Evolutionary conservation across 495 filamentous ascomycete species (phyloP), one percentile per base, ranked within the genome.

Genomic region (Glarea lozoyensis): DNA sequence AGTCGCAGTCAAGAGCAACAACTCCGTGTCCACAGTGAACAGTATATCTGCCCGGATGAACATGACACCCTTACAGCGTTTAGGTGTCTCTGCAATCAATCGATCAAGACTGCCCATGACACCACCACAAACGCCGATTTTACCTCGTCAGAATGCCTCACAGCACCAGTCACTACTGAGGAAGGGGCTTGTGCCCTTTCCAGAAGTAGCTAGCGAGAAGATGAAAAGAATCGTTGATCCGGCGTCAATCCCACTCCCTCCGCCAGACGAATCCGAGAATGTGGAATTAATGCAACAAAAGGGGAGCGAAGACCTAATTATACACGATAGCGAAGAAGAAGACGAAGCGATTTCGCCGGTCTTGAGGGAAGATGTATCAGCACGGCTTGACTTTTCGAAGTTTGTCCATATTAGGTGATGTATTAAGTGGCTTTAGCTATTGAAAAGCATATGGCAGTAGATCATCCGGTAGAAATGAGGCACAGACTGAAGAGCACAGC

Each of bases 251-350:
- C 54, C 50, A 1, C 37, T 55, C 1, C 48, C 55, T 13, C 12
- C 27, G 0, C 12, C 48, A n/a, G 52, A 52, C 27, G 52, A 57
- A 20, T 40, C n/a, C 10, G 52, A 55, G 38, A 50, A 46, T n/a
- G 10, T 24, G 5, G 25, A 39, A 17, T 33, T 58, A 19, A 30
- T 13, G 6, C 22, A 6, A 4, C 37, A 38, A n/a, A 47, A 36
- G 13, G 55, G 55, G 10, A 58, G 55, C 16, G 55, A 58, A 21
- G 55, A 58, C 43, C 18, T 52, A 30, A 58, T 58, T 15, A 38
- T 58, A 16, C 48, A 42, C 36, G 55, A 53, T 24, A 58, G 55
- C 30, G 54, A 57, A 32, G 40, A 38, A 17, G 54, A 54, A n/a
- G 48, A 45, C 13, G 48, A 49, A 10, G 33, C 18, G 2, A 25